Conservation (phyloP, 2,329 filamentous ascomycete genomes). For the Acrocalymma vagum region DNA sequence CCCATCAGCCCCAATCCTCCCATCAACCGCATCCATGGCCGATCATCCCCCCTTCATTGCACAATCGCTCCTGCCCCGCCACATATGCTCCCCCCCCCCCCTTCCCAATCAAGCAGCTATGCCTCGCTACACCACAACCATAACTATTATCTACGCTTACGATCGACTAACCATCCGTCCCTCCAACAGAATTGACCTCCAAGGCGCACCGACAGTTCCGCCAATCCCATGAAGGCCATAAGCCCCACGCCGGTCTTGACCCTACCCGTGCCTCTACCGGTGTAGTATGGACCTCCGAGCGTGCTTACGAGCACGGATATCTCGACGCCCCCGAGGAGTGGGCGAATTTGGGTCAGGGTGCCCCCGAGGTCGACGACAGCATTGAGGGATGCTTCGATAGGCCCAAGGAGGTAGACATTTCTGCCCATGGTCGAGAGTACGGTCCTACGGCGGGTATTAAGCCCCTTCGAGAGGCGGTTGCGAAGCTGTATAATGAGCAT, state of each 20-base stretch:
- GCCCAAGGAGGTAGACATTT: conserved; percentile 80
- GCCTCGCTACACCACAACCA: no score
- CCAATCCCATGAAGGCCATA: conserved; percentile 87
- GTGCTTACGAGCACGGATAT: conserved; percentile 88
- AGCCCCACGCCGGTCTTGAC: conserved; percentile 89
- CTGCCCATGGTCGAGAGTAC: conserved; percentile 84
- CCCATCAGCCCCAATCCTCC: background rate
- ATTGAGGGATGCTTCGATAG: conserved; percentile 89
- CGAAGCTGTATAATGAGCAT: conserved; percentile 90
- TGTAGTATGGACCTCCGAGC: conserved; percentile 91
- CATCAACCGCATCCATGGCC: background rate
- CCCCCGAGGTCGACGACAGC: conserved; percentile 91
- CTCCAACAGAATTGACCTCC: conserved; percentile 74
- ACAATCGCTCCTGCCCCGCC: background rate
- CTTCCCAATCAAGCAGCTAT: no score
- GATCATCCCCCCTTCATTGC: background rate
- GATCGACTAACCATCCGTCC: conserved; percentile 2
- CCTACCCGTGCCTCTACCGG: conserved; percentile 88
- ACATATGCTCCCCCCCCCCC: no score
- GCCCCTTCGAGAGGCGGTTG: conserved; percentile 86
- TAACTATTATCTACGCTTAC: no score
- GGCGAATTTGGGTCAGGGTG: conserved; percentile 95
- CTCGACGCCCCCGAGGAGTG: conserved; percentile 81
- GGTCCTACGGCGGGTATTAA: conserved; percentile 93
- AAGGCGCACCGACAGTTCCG: conserved; percentile 90